Base-by-base conservation (phyloP, 441 rosid genomes). In the Sinapis alba region DNA sequence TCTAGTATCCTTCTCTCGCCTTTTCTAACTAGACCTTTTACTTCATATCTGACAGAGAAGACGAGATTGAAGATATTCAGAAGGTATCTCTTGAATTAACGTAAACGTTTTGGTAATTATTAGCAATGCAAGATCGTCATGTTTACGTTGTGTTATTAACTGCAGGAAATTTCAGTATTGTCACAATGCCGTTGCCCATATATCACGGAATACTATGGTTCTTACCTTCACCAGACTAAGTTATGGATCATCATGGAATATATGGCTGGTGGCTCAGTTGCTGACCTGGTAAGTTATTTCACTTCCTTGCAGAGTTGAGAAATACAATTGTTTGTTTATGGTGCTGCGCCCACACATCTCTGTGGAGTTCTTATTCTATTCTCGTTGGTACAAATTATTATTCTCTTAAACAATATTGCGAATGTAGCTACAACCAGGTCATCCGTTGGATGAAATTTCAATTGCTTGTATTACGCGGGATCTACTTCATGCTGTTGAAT, bases 261-360 rank as follows among this genome's bases (percentile, higher is more conserved):
- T 84, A 96, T 96, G 99, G 99, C 99, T 12, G 99, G 99, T 80
- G 99, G 99, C 79, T 96, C 99, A 65, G 99, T 96, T 81, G 99
- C 99, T 78, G 99, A 96, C 83, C 92, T 96, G 38, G 99, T 96
- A 89, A 72, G 97, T 90, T 73, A 82, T 86, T 79, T 82, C 74
- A 11, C 70, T 73, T 51, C 69, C 65, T 70, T 53, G 13, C 64
- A 66, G 68, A 61, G 65, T 79, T 79, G 32, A 47, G 38, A 18
- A 10, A 24, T 38, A 45, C 27, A 11, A 47, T 50, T 64, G 12
- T 69, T 61, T 73, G 63, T 68, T n/a, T n/a, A 57, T 41, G 18
- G 16, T 68, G 65, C 77, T 43, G 62, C 53, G n/a, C n/a, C n/a
- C n/a, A 45, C 47, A 65, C 36, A 21, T 62, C 70, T 70, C 21